Conservation (phyloP, 2,329 filamentous ascomycete genomes). For the Xylariaceae sp. region DNA sequence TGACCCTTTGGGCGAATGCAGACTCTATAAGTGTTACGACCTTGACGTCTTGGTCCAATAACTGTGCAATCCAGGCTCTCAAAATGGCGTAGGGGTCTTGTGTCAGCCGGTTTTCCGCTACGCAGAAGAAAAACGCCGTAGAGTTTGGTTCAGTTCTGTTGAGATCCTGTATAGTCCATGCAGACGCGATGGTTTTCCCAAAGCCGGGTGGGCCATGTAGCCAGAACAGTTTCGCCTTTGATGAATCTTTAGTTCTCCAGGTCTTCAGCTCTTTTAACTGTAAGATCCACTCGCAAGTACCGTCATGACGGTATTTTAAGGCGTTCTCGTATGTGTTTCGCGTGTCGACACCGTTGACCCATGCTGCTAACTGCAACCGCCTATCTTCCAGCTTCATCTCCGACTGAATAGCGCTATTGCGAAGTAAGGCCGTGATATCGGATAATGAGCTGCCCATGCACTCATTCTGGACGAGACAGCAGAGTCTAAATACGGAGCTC, state of each 20-base stretch:
- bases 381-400: slow-evolving; percentile 3
- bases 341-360: background rate
- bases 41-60: background rate
- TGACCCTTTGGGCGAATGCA: background rate
- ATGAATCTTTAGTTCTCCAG: background rate
- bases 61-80: background rate
- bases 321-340: slow-evolving; percentile 1
- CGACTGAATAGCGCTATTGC: background rate
- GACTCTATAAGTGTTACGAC: background rate
- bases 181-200: background rate
- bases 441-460: background rate
- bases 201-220: slow-evolving; percentile 3
- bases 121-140: slow-evolving; percentile 6
- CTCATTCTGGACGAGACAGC: background rate
- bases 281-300: background rate
- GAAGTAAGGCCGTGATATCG: background rate
- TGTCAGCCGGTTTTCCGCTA: slow-evolving; percentile 2
- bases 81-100: slow-evolving; percentile 7
- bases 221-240: background rate
- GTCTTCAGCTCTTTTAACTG: background rate
- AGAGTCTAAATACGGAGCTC: background rate
- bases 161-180: slow-evolving; percentile 3
- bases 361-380: background rate
- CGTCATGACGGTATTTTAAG: background rate
- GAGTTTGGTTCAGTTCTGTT: background rate